phyloP scores from a whole-genome alignment of 352 stramenopile species.

The Pythium utonaiense region DNA sequence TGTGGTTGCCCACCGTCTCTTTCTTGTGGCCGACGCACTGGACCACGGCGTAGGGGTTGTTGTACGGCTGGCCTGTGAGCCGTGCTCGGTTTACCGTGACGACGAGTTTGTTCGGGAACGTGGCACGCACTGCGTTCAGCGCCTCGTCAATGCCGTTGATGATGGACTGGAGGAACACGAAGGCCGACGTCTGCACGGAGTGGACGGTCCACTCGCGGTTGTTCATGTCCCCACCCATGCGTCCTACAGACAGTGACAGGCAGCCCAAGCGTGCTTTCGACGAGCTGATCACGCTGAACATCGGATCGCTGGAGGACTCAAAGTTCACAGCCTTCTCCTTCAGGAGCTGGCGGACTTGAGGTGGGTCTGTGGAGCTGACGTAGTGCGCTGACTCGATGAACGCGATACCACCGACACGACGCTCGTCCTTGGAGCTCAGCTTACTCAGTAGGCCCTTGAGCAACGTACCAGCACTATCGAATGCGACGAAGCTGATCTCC shows the following conservation, averaged over 20 bases:
- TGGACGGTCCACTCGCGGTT: conserved; percentile 83
- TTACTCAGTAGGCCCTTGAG: conserved; percentile 70
- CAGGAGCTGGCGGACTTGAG: conserved; percentile 52
- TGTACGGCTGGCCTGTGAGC: conserved; percentile 81
- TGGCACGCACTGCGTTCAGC: conserved; percentile 71
- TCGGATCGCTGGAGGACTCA: conserved; percentile 72
- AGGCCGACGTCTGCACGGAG: conserved; percentile 83
- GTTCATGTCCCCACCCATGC: conserved; percentile 58
- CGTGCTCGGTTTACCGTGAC: conserved; percentile 84
- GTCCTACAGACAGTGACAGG: conserved; percentile 73
- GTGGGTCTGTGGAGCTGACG: conserved; percentile 52
- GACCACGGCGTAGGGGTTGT: conserved; percentile 82
- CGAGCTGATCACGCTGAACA: conserved; percentile 80
- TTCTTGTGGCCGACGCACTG: conserved; percentile 84
- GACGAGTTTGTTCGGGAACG: conserved; percentile 88
- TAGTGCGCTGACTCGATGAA: conserved; percentile 85
- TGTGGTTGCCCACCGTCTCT: conserved; percentile 82
- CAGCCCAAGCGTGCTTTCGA: conserved; percentile 71
- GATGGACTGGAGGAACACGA: conserved; percentile 85
- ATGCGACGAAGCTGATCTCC: conserved; percentile 84
- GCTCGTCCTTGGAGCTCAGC: conserved; percentile 50
- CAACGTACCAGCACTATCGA: conserved; percentile 63
- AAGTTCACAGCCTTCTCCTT: conserved; percentile 80
- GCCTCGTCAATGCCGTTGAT: conserved; percentile 70
- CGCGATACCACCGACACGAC: conserved; percentile 69